A percentile compares a stretch with the other conserved stretches of the same genome.
Evolutionary conservation across 1,284 basidiomycete species (phyloP).

Genomic region (Apiotrichum montevideense): DNA sequence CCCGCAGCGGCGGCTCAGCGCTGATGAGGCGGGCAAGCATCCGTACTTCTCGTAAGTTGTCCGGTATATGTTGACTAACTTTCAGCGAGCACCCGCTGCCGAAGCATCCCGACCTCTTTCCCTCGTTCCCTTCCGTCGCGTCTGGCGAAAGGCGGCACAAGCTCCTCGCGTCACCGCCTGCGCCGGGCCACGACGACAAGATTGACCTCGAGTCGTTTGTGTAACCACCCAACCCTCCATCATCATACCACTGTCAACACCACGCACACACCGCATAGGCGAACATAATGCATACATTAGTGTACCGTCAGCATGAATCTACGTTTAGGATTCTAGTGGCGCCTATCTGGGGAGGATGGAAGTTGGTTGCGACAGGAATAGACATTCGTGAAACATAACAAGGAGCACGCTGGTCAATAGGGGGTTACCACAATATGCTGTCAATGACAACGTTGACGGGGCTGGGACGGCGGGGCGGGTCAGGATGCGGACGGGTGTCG

Average conservation of each 20-base stretch:
- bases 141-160: slow-evolving; percentile 68
- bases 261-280: background rate
- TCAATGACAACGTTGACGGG: background rate
- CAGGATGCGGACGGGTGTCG: background rate
- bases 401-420: too few species aligned
- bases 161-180: slow-evolving; percentile 37
- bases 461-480: background rate
- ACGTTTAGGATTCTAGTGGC: too few species aligned
- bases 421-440: background rate
- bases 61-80: background rate
- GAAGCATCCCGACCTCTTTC: slow-evolving; percentile 95
- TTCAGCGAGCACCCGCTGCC: slow-evolving; percentile 85
- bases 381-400: too few species aligned
- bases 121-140: slow-evolving; percentile 93
- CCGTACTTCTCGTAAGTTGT: slow-evolving; percentile 76
- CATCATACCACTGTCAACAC: too few species aligned
- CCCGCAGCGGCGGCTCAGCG: slow-evolving; percentile 73
- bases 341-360: too few species aligned
- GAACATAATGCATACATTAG: background rate
- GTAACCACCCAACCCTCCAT: slow-evolving; percentile 5
- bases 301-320: too few species aligned
- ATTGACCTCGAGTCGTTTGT: slow-evolving; percentile 42
- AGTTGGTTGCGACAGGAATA: too few species aligned
- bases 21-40: slow-evolving; percentile 82
- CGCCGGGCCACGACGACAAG: slow-evolving; percentile 33